Evolutionary conservation across 2,329 filamentous ascomycete genomes (phyloP).

Genomic region (Pseudonectria buxi): DNA sequence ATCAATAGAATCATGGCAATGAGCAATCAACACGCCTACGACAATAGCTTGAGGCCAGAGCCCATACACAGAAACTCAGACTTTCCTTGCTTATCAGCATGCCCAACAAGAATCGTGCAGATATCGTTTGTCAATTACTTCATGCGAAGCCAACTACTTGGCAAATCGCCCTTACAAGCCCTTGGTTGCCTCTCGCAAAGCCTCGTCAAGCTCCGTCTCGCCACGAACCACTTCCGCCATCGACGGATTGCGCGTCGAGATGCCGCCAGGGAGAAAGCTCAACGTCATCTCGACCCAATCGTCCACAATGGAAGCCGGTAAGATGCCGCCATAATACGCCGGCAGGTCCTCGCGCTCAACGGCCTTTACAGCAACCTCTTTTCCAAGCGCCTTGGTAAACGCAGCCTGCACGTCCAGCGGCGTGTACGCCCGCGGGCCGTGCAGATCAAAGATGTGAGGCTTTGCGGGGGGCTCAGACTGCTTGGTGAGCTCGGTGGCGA

Average conservation of each 20-base stretch:
- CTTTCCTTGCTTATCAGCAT: no score
- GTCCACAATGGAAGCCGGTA: slow-evolving; percentile 17
- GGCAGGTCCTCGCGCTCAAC: slow-evolving; percentile 20
- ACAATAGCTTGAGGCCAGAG: no score
- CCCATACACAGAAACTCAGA: no score
- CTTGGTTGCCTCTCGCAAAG: slow-evolving; percentile 5
- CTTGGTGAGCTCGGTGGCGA: slow-evolving; percentile 21
- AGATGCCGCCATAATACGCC: slow-evolving; percentile 13
- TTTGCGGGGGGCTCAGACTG: slow-evolving; percentile 9
- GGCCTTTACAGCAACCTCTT: slow-evolving; percentile 19
- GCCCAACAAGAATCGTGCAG: no score
- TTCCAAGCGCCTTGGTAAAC: slow-evolving; percentile 21
- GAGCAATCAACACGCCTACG: no score
- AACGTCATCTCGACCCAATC: slow-evolving; percentile 26
- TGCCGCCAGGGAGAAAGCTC: slow-evolving; percentile 22
- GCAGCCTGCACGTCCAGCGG: slow-evolving; percentile 23
- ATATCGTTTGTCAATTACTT: no score
- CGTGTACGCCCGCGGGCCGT: slow-evolving; percentile 23
- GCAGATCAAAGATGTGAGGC: slow-evolving; percentile 26
- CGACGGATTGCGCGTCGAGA: slow-evolving; percentile 11
- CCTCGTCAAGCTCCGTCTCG: slow-evolving; percentile 11
- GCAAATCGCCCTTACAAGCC: neutral
- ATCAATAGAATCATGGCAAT: no score
- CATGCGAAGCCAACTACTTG: neutral
- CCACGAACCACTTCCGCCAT: slow-evolving; percentile 16